phyloP scores from a whole-genome alignment of 441 rosid species.

The Bruguiera hainesii region DNA sequence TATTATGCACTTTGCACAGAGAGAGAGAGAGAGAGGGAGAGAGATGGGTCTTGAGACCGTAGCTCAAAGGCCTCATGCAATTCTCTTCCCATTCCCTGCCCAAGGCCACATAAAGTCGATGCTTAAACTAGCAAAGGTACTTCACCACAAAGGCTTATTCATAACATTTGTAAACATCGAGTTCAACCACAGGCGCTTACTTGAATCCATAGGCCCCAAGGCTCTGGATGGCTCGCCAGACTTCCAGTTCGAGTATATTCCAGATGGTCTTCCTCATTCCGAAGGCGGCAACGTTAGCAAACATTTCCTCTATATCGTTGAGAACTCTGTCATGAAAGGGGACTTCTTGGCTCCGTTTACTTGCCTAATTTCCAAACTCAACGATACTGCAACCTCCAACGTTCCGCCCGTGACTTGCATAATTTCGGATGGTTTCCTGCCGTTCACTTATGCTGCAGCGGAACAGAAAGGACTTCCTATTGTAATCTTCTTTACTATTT shows the following conservation, averaged over 20 bases:
- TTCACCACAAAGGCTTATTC: neutral
- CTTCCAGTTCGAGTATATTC: conserved; percentile 5
- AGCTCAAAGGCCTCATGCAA: neutral
- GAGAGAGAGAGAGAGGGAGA: too few relatives aligned
- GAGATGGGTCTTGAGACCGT: neutral
- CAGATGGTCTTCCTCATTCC: neutral
- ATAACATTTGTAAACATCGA: neutral
- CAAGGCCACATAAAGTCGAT: conserved; percentile 8
- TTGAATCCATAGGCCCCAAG: neutral
- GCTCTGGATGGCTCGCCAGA: neutral
- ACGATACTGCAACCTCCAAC: neutral
- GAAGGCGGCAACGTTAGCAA: too few relatives aligned
- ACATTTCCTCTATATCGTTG: too few relatives aligned
- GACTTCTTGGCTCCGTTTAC: neutral
- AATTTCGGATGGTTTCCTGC: conserved; percentile 1
- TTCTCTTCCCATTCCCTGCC: neutral
- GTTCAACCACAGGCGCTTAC: neutral
- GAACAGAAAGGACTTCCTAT: neutral
- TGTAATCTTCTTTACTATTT: neutral
- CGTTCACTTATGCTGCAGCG: neutral
- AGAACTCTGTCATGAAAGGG: neutral
- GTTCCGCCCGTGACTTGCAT: neutral
- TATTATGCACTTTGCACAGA: too few relatives aligned
- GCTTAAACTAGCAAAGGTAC: conserved; percentile 8
- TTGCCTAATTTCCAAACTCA: neutral